A percentile compares a stretch with the other conserved stretches of the same genome.
Conservation (phyloP, 129 eudicot genomes). For the Ambrosia trifida region DNA sequence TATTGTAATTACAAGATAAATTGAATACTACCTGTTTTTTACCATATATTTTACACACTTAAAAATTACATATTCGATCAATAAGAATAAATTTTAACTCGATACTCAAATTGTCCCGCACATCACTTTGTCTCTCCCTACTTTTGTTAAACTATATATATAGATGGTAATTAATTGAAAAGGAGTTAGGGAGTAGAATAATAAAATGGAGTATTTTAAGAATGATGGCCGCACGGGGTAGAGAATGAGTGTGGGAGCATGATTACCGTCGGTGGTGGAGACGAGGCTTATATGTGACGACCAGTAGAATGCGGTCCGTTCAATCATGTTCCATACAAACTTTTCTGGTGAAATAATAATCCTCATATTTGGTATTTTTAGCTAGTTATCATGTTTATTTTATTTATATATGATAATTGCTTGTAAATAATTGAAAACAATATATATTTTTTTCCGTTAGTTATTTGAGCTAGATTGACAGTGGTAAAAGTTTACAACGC, state of each 20-base stretch:
- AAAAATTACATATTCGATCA: no score
- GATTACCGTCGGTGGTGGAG: slow-evolving; percentile 88
- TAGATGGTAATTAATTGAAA: not conserved
- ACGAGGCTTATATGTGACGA: slow-evolving; percentile 57
- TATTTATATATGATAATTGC: no score
- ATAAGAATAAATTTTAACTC: no score
- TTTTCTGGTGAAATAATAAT: not conserved
- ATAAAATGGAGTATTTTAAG: slow-evolving; percentile 16
- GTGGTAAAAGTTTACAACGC: no score
- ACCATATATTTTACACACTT: no score
- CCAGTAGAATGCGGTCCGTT: slow-evolving; percentile 32
- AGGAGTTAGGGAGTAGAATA: not conserved
- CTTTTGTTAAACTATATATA: not conserved
- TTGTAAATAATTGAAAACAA: no score
- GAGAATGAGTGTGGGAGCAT: slow-evolving; percentile 32
- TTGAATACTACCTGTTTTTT: no score
- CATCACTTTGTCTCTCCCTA: not conserved
- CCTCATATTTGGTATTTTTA: not conserved
- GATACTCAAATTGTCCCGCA: no score
- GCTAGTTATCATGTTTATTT: not conserved
- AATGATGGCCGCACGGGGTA: slow-evolving; percentile 44
- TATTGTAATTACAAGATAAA: no score
- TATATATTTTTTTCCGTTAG: no score
- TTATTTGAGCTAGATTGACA: no score
- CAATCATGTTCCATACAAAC: slow-evolving; percentile 29